phyloP scores from a whole-genome alignment of 768 basidiomycete species.

The Podaxis sp. region DNA sequence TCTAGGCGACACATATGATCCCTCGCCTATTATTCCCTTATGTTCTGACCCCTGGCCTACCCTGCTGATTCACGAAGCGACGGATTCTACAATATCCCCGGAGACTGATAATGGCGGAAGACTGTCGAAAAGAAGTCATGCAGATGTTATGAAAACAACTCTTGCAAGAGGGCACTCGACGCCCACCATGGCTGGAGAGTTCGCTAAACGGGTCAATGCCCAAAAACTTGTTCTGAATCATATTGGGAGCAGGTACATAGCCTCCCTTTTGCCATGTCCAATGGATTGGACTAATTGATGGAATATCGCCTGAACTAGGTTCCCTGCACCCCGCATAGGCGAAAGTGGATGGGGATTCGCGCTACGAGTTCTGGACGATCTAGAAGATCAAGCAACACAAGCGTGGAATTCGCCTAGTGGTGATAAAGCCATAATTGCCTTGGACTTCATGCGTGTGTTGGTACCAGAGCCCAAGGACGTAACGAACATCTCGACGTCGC shows the following conservation, averaged over 20 bases:
- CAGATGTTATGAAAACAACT: slow-evolving; percentile 47
- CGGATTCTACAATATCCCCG: slow-evolving; percentile 67
- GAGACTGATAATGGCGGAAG: slow-evolving; percentile 46
- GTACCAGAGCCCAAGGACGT: slow-evolving; percentile 29
- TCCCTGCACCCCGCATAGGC: slow-evolving; percentile 44
- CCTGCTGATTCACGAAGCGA: slow-evolving; percentile 85
- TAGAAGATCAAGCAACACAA: slow-evolving; percentile 60
- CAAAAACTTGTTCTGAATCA: slow-evolving; percentile 73
- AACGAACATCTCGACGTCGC: neutral
- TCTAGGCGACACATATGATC: slow-evolving; percentile 77
- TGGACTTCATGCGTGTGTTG: slow-evolving; percentile 52
- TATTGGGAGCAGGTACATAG: slow-evolving; percentile 60
- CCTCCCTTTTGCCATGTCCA: neutral
- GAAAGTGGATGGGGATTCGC: slow-evolving; percentile 31
- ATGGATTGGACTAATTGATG: neutral
- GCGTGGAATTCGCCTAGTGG: slow-evolving; percentile 47
- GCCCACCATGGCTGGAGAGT: slow-evolving; percentile 74
- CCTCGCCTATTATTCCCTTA: slow-evolving; percentile 57
- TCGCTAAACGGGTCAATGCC: slow-evolving; percentile 64
- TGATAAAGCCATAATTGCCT: slow-evolving; percentile 50
- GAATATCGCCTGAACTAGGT: slow-evolving; percentile 33
- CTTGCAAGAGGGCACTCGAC: slow-evolving; percentile 77
- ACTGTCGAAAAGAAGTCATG: slow-evolving; percentile 39
- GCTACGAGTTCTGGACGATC: slow-evolving; percentile 54
- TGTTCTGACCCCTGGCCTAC: slow-evolving; percentile 49